phyloP scores from a whole-genome alignment of 306 rosid species.

The Casuarina cunninghamiana region DNA sequence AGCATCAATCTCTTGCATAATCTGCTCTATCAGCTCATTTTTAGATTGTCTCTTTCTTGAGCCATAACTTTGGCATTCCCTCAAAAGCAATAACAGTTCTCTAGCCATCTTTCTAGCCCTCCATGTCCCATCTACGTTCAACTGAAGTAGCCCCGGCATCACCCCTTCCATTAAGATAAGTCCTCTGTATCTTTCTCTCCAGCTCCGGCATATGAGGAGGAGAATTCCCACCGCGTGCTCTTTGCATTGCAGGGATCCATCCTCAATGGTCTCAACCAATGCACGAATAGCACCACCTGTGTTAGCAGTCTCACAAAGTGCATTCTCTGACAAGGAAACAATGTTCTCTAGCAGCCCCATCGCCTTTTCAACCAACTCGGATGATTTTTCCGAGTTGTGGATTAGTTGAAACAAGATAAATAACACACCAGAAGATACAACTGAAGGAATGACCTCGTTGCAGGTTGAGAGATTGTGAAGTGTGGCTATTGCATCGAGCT shows the following conservation, averaged over 20 bases:
- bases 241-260: slow-evolving; percentile 54
- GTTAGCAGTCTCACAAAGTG: slow-evolving; percentile 50
- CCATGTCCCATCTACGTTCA: slow-evolving; percentile 73
- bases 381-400: slow-evolving; percentile 46
- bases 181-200: slow-evolving; percentile 74
- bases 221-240: slow-evolving; percentile 71
- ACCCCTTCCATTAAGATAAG: slow-evolving; percentile 72
- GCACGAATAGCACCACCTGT: slow-evolving; percentile 40
- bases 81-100: slow-evolving; percentile 61
- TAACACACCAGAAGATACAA: slow-evolving; percentile 51
- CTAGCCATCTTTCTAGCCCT: slow-evolving; percentile 49
- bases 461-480: slow-evolving; percentile 77
- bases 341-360: slow-evolving; percentile 59
- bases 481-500: slow-evolving; percentile 67
- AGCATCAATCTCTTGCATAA: slow-evolving; percentile 76
- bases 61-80: slow-evolving; percentile 50
- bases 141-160: slow-evolving; percentile 82
- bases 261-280: slow-evolving; percentile 72
- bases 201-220: slow-evolving; percentile 58
- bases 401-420: slow-evolving; percentile 50
- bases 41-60: slow-evolving; percentile 41
- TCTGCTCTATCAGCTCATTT: slow-evolving; percentile 44
- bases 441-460: slow-evolving; percentile 44
- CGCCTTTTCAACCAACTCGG: slow-evolving; percentile 51
- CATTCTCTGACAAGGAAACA: slow-evolving; percentile 50